Evolutionary conservation across 495 filamentous ascomycete genomes (phyloP).

Genomic region (Tuber brumale): DNA sequence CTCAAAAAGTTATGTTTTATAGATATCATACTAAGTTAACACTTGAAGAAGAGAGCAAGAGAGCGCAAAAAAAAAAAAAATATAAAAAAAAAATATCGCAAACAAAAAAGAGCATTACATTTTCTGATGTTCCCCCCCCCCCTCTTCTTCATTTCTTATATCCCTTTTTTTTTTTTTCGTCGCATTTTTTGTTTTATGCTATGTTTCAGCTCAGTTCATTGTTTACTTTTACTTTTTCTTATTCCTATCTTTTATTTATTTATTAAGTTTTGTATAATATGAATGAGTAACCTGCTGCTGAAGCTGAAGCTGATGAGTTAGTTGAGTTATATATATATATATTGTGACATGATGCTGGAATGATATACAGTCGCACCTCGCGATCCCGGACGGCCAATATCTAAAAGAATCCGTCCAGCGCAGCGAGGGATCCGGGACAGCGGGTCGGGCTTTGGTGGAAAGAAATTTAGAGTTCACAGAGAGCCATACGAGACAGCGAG

Average conservation of each 20-base stretch:
- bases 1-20: neutral
- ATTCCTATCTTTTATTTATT: slow-evolving; percentile 19
- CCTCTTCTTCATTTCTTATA: slow-evolving; percentile 7
- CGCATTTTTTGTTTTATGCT: slow-evolving; percentile 16
- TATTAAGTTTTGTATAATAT: slow-evolving; percentile 15
- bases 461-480: too few species aligned
- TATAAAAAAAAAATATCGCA: neutral
- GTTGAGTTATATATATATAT: too few species aligned
- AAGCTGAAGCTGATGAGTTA: neutral
- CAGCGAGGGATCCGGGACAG: too few species aligned
- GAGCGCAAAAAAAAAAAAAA: neutral
- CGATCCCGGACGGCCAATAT: too few species aligned
- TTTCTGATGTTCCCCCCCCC: slow-evolving; percentile 1
- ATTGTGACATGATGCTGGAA: neutral
- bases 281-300: neutral
- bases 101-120: neutral
- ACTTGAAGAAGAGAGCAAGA: neutral
- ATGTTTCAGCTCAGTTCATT: slow-evolving; percentile 9
- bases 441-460: too few species aligned
- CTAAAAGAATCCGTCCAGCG: too few species aligned
- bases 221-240: slow-evolving; percentile 16
- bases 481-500: too few species aligned
- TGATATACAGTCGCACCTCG: too few species aligned
- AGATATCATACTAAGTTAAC: neutral
- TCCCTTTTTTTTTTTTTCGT: slow-evolving; percentile 11